Conservation (phyloP, 2,329 filamentous ascomycete species). For the Phaeophleospora eucalypticola region DNA sequence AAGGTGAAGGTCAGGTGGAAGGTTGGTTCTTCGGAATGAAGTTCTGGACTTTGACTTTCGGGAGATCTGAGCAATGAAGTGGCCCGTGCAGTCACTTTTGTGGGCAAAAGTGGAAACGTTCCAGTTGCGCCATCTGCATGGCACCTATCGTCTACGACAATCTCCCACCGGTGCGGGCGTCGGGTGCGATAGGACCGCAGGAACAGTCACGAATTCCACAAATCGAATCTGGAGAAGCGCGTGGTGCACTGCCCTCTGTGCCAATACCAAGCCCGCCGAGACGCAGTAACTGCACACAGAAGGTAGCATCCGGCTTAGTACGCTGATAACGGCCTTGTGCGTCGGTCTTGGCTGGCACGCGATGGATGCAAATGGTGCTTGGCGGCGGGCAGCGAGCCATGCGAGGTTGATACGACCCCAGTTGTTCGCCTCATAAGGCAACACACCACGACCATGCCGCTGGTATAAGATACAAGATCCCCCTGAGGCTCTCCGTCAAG, state of each 20-base stretch:
- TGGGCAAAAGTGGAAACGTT: background rate
- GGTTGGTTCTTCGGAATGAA: too few species aligned
- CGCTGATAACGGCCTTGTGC: background rate
- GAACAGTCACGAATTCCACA: background rate
- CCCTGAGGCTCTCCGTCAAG: background rate
- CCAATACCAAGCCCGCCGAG: background rate
- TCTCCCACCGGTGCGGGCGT: background rate
- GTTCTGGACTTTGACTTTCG: background rate
- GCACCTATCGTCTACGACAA: too few species aligned
- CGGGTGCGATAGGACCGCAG: background rate
- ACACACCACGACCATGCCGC: background rate
- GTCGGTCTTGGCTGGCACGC: background rate
- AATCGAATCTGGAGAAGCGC: background rate
- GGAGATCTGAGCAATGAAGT: background rate
- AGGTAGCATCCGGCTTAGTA: background rate
- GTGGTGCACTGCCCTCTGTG: too few species aligned
- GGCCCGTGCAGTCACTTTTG: background rate
- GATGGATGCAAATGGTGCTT: background rate
- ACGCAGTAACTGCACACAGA: background rate
- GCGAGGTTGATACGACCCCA: too few species aligned
- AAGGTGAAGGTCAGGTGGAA: too few species aligned
- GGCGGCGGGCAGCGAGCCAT: background rate
- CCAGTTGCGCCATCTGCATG: background rate
- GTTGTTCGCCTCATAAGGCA: background rate
- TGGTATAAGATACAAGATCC: background rate